A percentile compares a stretch with the other conserved stretches of the same genome.
These are phyloP conservation scores for Halophytophthora batemanensis DNA, from an alignment of 352 stramenopile species.

Conservation along the genomic window DNA sequence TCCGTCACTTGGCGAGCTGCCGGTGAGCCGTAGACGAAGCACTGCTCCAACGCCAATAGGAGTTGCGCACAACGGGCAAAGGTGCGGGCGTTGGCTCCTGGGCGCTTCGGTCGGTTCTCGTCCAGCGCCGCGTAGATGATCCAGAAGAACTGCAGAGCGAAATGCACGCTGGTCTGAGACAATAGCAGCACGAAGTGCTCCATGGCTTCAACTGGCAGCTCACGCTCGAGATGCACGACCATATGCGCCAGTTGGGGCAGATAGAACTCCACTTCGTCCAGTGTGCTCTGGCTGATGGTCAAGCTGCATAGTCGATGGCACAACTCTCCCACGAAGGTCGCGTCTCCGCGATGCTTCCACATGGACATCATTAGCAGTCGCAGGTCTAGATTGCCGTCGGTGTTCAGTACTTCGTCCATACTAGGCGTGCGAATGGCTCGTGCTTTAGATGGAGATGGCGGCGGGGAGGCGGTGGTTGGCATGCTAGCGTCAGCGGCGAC, in stretches of 20 bases:
- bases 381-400: constrained; percentile 62
- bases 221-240: constrained; percentile 77
- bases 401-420: constrained; percentile 33
- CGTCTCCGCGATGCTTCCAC: constrained; percentile 68
- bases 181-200: constrained; percentile 80
- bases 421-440: constrained; percentile 8
- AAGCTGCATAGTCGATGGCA: constrained; percentile 57
- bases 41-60: constrained; percentile 75
- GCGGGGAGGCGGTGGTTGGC: not conserved
- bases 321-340: constrained; percentile 53
- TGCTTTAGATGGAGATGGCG: constrained; percentile 20
- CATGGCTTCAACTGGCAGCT: constrained; percentile 71
- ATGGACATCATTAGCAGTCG: constrained; percentile 67
- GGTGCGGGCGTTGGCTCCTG: constrained; percentile 54
- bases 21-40: constrained; percentile 73
- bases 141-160: constrained; percentile 85
- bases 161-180: constrained; percentile 73
- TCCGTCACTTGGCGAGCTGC: constrained; percentile 53
- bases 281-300: constrained; percentile 39
- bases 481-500: no score
- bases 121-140: constrained; percentile 77
- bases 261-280: constrained; percentile 82
- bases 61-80: constrained; percentile 71
- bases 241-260: constrained; percentile 81
- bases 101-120: constrained; percentile 71